Percentiles rank a stretch among this genome's conserved stretches.
phyloP scores from a whole-genome alignment of 305 asterid species.

The Fraxinus dipetala region DNA sequence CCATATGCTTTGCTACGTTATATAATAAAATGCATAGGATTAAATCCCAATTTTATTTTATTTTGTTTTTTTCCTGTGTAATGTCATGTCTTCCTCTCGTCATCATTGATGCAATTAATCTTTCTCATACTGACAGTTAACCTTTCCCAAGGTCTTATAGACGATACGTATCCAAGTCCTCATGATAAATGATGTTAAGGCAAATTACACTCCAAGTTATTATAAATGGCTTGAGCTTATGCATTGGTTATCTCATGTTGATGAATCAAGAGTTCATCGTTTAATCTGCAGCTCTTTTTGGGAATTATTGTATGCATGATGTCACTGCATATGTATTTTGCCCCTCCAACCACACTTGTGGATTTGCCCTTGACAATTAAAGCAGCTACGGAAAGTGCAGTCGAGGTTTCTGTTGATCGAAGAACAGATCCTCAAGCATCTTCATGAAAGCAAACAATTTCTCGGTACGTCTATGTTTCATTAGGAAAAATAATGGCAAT shows the following conservation, averaged over 20 bases:
- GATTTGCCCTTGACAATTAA: slow-evolving; percentile 65
- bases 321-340: slow-evolving; percentile 95
- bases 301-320: slow-evolving; percentile 88
- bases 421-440: slow-evolving; percentile 52
- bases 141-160: not conserved
- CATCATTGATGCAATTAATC: not conserved
- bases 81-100: not conserved
- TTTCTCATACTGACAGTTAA: not conserved
- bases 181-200: not conserved
- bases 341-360: slow-evolving; percentile 79
- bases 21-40: not conserved
- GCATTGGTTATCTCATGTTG: not conserved
- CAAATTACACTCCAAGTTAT: not conserved
- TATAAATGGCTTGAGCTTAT: not conserved
- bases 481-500: not conserved
- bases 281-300: slow-evolving; percentile 68
- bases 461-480: slow-evolving; percentile 10
- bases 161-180: not conserved
- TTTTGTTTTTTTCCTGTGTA: not conserved
- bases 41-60: not conserved
- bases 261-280: slow-evolving; percentile 6
- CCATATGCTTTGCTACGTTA: not conserved
- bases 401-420: slow-evolving; percentile 62
- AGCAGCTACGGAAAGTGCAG: slow-evolving; percentile 47
- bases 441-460: slow-evolving; percentile 19